Evolutionary conservation across 1,139 yeast species (phyloP), one percentile per base, ranked within the genome.

Genomic region (Pneumocystis wakefieldiae): DNA sequence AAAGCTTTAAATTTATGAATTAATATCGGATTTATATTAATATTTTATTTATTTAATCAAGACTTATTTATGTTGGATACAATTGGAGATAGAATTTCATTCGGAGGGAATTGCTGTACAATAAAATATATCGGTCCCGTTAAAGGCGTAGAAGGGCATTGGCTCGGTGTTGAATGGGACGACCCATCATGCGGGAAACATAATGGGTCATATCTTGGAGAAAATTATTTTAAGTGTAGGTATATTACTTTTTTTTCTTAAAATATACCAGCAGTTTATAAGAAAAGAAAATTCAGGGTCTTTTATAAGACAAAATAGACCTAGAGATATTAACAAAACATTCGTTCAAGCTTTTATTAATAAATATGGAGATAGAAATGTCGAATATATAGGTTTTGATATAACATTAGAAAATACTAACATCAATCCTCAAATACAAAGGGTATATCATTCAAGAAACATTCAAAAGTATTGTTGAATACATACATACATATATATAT

Each of bases 91-190:
- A 48, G 55, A 24, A 24, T 48, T 24, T 48, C 55, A 3, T 48
- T 48, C 24, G 28, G 24, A 24, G 55, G 55, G 4, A 48, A 48
- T 48, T 48, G 55, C 10, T 48, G 55, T 24, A 48, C 32, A 48
- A 48, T 48, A 48, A 48, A 24, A 48, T 48, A 48, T 48, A 48
- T 48, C 24, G 55, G 55, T 5, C 55, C 55, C 24, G 15, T 48
- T 24, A 19, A 48, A 48, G 55, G 55, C 28, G 28, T 19, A 48
- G 28, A 48, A 24, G 55, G 55, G 24, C 7, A 48, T 3, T 89
- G 96, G 96, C 74, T 81, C 17, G 97, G 97, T 0, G 78, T 91
- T 1, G 97, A 91, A 71, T 91, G 97, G 97, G 97, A 91, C 71
- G 77, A 83, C 63, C 73, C 75, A 0, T 68, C 72, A 1, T 71